A percentile compares a stretch with the other conserved stretches of the same genome.
Evolutionary conservation across 257 asterid species (phyloP).

Genomic region (Galeopsis tetrahit): DNA sequence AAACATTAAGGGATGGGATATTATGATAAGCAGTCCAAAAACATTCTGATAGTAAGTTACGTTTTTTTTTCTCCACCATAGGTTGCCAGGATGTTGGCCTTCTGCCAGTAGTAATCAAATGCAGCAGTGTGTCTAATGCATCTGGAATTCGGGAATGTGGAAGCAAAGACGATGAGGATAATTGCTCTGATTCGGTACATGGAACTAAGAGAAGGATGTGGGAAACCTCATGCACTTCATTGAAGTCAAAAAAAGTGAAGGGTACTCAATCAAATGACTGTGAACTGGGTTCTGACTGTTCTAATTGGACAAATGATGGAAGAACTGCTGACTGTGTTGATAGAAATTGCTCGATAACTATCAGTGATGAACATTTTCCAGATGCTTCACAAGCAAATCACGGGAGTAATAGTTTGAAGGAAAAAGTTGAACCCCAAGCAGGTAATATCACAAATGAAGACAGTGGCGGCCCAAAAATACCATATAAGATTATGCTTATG

Average conservation of each 20-base stretch:
- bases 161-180: constrained; percentile 38
- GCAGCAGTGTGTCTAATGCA: constrained; percentile 36
- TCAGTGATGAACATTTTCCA: constrained; percentile 36
- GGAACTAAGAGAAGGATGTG: constrained; percentile 72
- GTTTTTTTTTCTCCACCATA: constrained; percentile 8
- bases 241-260: constrained; percentile 86
- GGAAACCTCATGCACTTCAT: constrained; percentile 81
- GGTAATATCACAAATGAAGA: constrained; percentile 40
- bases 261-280: constrained; percentile 58
- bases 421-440: constrained; percentile 42
- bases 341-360: constrained; percentile 33
- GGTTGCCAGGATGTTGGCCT: constrained; percentile 43
- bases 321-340: constrained; percentile 38
- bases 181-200: constrained; percentile 50
- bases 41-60: constrained; percentile 7
- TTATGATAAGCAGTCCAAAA: background rate
- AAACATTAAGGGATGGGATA: background rate
- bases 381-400: constrained; percentile 34
- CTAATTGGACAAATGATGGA: constrained; percentile 42
- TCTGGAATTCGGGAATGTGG: constrained; percentile 41
- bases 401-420: constrained; percentile 39
- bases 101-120: constrained; percentile 25
- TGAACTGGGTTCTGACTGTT: constrained; percentile 46
- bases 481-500: constrained; percentile 72
- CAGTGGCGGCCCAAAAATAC: constrained; percentile 31